Evolutionary conservation across 495 filamentous ascomycete genomes (phyloP).

Genomic region (Podospora fimiseda): DNA sequence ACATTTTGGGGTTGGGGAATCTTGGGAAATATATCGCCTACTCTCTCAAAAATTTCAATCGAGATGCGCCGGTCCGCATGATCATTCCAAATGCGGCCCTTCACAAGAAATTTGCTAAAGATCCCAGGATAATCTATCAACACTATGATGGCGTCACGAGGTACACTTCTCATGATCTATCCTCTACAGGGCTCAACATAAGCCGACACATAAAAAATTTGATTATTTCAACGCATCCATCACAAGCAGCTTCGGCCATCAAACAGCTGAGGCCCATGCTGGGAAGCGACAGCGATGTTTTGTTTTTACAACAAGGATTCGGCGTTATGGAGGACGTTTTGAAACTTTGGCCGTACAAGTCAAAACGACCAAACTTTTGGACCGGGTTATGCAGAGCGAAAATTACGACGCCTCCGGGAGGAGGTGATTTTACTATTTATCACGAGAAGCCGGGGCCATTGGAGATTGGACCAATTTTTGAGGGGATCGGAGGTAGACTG

Average conservation of each 20-base stretch:
- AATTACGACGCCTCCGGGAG: background rate
- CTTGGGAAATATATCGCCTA: slow-evolving; percentile 43
- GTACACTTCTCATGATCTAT: no score
- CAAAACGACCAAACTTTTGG: background rate
- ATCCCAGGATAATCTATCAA: slow-evolving; percentile 10
- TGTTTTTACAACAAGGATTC: background rate
- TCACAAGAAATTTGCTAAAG: slow-evolving; percentile 25
- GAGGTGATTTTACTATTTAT: background rate
- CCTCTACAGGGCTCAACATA: no score
- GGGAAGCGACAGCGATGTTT: background rate
- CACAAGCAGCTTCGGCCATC: background rate
- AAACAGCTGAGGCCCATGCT: background rate
- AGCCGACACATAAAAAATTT: background rate
- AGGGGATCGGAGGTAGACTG: no score
- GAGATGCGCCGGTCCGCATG: background rate
- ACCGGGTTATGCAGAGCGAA: background rate
- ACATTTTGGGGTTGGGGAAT: slow-evolving; percentile 51
- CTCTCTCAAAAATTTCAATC: slow-evolving; percentile 18
- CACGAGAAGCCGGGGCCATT: background rate
- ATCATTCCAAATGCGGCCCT: slow-evolving; percentile 27
- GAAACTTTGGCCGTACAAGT: background rate
- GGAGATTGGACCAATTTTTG: background rate
- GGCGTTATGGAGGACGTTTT: background rate
- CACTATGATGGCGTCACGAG: no score
- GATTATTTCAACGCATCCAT: background rate